Evolutionary conservation across 2,329 filamentous ascomycete species (phyloP).

Genomic region (Hyphodiscus sp.): DNA sequence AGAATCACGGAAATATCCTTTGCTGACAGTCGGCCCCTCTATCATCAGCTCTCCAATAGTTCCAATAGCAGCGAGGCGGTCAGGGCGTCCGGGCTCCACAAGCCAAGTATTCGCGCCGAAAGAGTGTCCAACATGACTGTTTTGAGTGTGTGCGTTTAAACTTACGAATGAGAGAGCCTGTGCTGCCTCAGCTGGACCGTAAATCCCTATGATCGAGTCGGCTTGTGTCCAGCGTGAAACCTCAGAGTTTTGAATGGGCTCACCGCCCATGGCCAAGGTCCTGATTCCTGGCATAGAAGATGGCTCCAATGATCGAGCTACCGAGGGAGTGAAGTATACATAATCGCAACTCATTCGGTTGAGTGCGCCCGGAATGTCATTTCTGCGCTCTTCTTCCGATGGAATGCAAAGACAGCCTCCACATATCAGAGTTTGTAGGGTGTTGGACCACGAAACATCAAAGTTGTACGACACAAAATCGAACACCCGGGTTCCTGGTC

Average conservation of each 20-base stretch:
- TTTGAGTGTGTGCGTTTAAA: conserved; percentile 9
- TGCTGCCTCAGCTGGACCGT: conserved; percentile 31
- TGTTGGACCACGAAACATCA: conserved; percentile 30
- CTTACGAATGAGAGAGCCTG: conserved; percentile 1
- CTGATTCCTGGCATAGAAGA: conserved; percentile 16
- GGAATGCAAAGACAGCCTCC: conserved; percentile 36
- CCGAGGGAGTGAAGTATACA: conserved; percentile 21
- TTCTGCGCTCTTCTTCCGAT: conserved; percentile 32
- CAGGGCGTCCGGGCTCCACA: conserved; percentile 9
- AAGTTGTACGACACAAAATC: conserved; percentile 20
- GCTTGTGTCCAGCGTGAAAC: conserved; percentile 32
- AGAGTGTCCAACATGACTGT: conserved; percentile 1
- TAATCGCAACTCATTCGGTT: conserved; percentile 15
- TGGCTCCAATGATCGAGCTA: conserved; percentile 17
- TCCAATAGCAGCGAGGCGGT: conserved; percentile 12
- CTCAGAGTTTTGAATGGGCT: conserved; percentile 31
- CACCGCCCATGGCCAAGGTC: conserved; percentile 20
- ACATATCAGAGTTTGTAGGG: conserved; percentile 20
- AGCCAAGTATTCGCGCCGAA: conserved; percentile 32
- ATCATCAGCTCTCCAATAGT: conserved; percentile 19
- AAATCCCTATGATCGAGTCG: conserved; percentile 33
- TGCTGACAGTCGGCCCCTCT: conserved; percentile 48
- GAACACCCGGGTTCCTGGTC: background rate
- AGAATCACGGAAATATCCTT: conserved; percentile 52
- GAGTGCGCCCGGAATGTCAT: conserved; percentile 29